These are phyloP conservation scores for Zelopaecilomyces penicillatus DNA, from an alignment of 2,329 filamentous ascomycete species.

Conservation along the genomic window DNA sequence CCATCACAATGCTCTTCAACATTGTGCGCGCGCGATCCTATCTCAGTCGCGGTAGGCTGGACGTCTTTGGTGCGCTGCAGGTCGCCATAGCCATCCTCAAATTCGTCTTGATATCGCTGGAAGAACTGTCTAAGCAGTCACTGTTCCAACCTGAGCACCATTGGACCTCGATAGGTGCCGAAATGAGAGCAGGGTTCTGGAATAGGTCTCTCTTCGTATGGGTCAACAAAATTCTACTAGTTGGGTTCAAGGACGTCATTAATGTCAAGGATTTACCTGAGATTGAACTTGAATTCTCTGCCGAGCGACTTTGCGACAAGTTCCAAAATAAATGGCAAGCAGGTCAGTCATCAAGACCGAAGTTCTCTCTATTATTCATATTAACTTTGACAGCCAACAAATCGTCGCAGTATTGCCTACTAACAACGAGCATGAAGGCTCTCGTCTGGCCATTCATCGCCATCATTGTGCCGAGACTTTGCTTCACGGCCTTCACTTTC, in stretches of 20 bases:
- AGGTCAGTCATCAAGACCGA: background rate
- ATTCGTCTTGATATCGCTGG: constrained; percentile 24
- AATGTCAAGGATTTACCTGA: constrained; percentile 25
- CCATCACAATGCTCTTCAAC: constrained; percentile 36
- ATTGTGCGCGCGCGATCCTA: constrained; percentile 26
- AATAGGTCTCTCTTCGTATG: constrained; percentile 28
- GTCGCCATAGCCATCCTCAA: constrained; percentile 26
- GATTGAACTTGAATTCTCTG: constrained; percentile 21
- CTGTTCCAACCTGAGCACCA: constrained; percentile 25
- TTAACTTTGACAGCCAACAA: background rate
- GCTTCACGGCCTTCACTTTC: constrained; percentile 25
- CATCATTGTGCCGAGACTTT: constrained; percentile 23
- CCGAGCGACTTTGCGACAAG: constrained; percentile 13
- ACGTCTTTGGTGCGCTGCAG: constrained; percentile 6
- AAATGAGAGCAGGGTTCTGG: constrained; percentile 28
- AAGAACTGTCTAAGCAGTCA: constrained; percentile 11
- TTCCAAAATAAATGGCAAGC: background rate
- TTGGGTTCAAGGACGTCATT: constrained; percentile 27
- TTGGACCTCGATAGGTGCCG: constrained; percentile 29
- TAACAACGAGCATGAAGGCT: constrained; percentile 15
- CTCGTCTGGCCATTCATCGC: constrained; percentile 21
- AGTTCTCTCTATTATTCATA: background rate
- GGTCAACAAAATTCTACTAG: constrained; percentile 25
- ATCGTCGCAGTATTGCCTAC: background rate
- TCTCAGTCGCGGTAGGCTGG: no score